Conservation (phyloP, 352 stramenopile species). For the Halophytophthora polymorphica region DNA sequence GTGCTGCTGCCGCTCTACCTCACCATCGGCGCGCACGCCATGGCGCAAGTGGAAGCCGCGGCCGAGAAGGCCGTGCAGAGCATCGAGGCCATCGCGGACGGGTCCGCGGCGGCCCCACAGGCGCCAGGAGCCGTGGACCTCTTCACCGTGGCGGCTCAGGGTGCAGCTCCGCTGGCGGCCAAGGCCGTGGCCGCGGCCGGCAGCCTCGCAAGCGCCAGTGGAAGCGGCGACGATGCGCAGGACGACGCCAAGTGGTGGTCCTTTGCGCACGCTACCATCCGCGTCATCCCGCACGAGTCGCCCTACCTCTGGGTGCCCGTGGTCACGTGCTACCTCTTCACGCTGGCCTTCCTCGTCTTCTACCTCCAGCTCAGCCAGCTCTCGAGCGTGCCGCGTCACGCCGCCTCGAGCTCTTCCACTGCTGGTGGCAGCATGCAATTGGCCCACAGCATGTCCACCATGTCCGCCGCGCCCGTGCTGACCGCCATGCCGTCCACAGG, state of each 20-base stretch:
- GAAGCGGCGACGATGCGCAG: constrained; percentile 8
- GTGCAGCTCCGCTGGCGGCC: neutral
- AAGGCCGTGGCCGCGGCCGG: neutral
- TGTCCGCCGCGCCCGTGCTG: constrained; percentile 25
- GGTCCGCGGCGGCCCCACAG: constrained; percentile 1
- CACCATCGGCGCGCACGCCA: constrained; percentile 39
- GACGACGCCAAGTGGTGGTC: constrained; percentile 64
- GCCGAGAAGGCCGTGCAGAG: constrained; percentile 23
- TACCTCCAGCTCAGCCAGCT: constrained; percentile 65
- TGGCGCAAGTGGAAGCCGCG: constrained; percentile 24
- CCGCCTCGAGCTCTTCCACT: constrained; percentile 6
- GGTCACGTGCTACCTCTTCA: constrained; percentile 73
- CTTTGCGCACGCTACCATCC: constrained; percentile 77
- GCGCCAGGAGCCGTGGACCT: constrained; percentile 8
- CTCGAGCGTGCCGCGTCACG: constrained; percentile 47
- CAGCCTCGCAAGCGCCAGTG: constrained; percentile 4
- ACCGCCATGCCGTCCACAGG: constrained; percentile 1
- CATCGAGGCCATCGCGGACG: constrained; percentile 21
- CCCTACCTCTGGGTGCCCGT: constrained; percentile 79
- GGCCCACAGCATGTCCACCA: constrained; percentile 19
- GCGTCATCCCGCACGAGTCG: constrained; percentile 72
- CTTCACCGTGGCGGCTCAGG: constrained; percentile 5
- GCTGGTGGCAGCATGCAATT: constrained; percentile 1
- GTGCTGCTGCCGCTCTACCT: constrained; percentile 76
- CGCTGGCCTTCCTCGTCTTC: constrained; percentile 67